Evolutionary conservation across 257 asterid genomes (phyloP), one percentile per base, ranked within the genome.

Genomic region (Solanum ossicruentum): DNA sequence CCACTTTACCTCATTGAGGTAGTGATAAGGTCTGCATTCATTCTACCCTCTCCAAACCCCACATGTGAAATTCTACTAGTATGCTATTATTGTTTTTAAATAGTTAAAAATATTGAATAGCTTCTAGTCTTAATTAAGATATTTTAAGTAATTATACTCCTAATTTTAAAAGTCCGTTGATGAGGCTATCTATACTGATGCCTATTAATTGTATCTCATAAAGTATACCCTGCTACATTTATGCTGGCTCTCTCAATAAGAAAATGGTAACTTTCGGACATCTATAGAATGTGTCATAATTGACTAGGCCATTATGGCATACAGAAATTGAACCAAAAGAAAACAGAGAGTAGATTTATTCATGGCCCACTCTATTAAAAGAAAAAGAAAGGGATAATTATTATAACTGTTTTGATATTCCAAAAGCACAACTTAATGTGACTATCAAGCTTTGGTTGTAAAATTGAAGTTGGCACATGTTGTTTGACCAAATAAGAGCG

Each of bases 391-490:
- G 18, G 8, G 18, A 56, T 10, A 5, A 21, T 36, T 61, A 61
- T 2, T 61, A 61, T 3, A 61, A 11, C 0, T 11, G 8, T 21
- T 61, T 32, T 21, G 69, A 21, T 21, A 21, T 21, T 61, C 36
- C 56, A 12, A 52, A 52, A 52, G 56, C 56, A 12, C 56, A 16
- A 52, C 2, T 52, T 52, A 61, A 21, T 21, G 12, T 36, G 41
- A 66, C 0, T 20, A 73, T 79, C 70, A 86, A 17, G 82, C 55
- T 32, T 78, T 83, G 5, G 87, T 67, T 12, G 88, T 85, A 65
- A 88, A 85, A 21, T 79, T 88, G 51, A 88, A 88, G 83, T 88
- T 79, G 51, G 58, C 80, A 21, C 90, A 86, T 2, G 85, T 88
- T 15, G 91, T 88, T 56, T 49, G 84, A 11, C 70, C n/a, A 28